Evolutionary conservation across 2,329 filamentous ascomycete genomes (phyloP).

Genomic region (Colletotrichum sp.): DNA sequence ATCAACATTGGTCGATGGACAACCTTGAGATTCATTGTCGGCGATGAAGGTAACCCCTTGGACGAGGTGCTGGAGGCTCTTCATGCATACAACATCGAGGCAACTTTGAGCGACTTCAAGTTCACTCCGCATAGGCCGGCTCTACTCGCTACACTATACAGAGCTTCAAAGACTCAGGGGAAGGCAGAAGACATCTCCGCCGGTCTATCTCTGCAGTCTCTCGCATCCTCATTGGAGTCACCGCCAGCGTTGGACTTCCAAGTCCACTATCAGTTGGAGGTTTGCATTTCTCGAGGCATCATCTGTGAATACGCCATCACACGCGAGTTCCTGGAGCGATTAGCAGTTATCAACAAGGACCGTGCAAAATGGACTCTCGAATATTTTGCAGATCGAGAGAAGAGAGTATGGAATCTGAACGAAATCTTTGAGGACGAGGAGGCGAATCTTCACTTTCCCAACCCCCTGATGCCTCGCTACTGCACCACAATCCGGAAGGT

Average conservation of each 20-base stretch:
- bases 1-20: slow-evolving; percentile 65
- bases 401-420: slow-evolving; percentile 72
- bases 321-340: slow-evolving; percentile 67
- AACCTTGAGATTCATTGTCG: slow-evolving; percentile 54
- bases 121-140: slow-evolving; percentile 28
- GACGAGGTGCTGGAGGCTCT: slow-evolving; percentile 58
- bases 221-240: slow-evolving; percentile 47
- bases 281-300: slow-evolving; percentile 81
- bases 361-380: slow-evolving; percentile 74
- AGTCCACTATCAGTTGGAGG: slow-evolving; percentile 89
- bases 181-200: not conserved
- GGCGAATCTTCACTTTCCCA: slow-evolving; percentile 50
- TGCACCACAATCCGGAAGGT: slow-evolving; percentile 80
- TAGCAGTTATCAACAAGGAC: slow-evolving; percentile 50
- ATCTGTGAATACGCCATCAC: slow-evolving; percentile 79
- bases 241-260: slow-evolving; percentile 63
- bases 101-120: slow-evolving; percentile 48
- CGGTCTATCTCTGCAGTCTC: slow-evolving; percentile 23
- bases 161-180: not conserved
- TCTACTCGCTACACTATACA: not conserved
- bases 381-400: slow-evolving; percentile 70
- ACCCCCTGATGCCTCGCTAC: slow-evolving; percentile 67
- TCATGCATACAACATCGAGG: slow-evolving; percentile 73
- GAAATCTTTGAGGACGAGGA: slow-evolving; percentile 67
- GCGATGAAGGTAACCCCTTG: slow-evolving; percentile 35